Evolutionary conservation across 257 asterid species (phyloP).

Genomic region (Nicotiana benthamiana): DNA sequence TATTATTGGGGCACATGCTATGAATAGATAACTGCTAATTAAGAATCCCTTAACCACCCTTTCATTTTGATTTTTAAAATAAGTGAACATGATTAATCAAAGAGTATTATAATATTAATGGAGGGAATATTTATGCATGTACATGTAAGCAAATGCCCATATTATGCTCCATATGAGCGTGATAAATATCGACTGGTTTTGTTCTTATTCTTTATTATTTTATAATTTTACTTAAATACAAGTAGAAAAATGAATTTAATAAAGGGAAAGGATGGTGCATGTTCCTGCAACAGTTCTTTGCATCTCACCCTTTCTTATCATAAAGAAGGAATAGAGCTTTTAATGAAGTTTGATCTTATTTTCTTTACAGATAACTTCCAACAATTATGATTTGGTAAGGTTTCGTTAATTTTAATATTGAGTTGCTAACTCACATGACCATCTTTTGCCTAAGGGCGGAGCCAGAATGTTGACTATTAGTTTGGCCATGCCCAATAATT

Average conservation of each 20-base stretch:
- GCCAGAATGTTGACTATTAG: too few relatives aligned
- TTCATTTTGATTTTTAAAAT: background rate
- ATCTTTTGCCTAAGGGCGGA: too few relatives aligned
- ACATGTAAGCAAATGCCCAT: background rate
- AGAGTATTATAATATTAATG: background rate
- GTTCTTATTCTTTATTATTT: background rate
- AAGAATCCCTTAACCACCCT: slow-evolving; percentile 11
- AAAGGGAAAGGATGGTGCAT: slow-evolving; percentile 1
- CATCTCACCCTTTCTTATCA: background rate
- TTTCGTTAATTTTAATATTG: background rate
- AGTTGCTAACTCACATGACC: background rate
- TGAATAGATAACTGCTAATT: slow-evolving; percentile 20
- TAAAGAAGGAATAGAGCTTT: background rate
- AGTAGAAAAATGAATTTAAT: background rate
- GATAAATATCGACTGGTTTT: background rate
- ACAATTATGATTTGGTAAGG: background rate
- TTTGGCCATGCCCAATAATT: too few relatives aligned
- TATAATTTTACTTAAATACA: background rate
- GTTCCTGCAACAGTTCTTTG: slow-evolving; percentile 18
- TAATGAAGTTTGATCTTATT: slow-evolving; percentile 1
- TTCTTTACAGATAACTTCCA: background rate
- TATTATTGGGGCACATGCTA: slow-evolving; percentile 30
- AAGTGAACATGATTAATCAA: background rate
- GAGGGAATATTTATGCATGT: background rate
- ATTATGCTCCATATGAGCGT: background rate